A percentile compares a stretch with the other conserved stretches of the same genome.
phyloP scores from a whole-genome alignment of 208 protist species.

The Phytomonas francai region DNA sequence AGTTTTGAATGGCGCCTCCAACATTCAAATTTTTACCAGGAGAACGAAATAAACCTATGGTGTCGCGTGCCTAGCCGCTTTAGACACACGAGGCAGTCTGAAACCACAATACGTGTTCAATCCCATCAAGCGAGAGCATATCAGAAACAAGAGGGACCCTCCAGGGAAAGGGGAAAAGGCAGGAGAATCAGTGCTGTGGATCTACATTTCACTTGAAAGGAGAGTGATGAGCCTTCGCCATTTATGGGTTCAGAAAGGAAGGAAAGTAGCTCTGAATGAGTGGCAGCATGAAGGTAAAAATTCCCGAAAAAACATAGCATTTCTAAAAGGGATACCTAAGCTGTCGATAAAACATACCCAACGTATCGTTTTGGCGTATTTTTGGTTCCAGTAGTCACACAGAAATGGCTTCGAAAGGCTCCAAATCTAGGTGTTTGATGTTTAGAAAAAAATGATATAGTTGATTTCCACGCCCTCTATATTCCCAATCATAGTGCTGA shows the following conservation, averaged over 20 bases:
- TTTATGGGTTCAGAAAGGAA: constrained; percentile 25
- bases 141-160: no score
- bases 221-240: constrained; percentile 4
- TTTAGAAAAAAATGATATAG: constrained; percentile 67
- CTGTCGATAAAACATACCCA: constrained; percentile 67
- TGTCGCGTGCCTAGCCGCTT: no score
- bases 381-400: constrained; percentile 39
- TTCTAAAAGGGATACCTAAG: constrained; percentile 42
- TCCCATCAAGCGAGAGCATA: no score
- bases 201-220: no score
- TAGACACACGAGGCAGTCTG: no score
- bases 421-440: constrained; percentile 39
- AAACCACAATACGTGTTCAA: no score
- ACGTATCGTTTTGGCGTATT: constrained; percentile 39
- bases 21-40: no score
- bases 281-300: constrained; percentile 44
- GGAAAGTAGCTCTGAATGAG: constrained; percentile 33
- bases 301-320: constrained; percentile 63
- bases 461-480: constrained; percentile 69
- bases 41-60: no score
- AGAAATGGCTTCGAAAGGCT: constrained; percentile 80
- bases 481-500: constrained; percentile 23
- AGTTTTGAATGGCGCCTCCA: not conserved
- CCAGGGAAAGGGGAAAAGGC: no score
- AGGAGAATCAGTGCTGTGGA: no score